Evolutionary conservation across 2,329 filamentous ascomycete species (phyloP).

Genomic region (Arthroderma uncinatum): DNA sequence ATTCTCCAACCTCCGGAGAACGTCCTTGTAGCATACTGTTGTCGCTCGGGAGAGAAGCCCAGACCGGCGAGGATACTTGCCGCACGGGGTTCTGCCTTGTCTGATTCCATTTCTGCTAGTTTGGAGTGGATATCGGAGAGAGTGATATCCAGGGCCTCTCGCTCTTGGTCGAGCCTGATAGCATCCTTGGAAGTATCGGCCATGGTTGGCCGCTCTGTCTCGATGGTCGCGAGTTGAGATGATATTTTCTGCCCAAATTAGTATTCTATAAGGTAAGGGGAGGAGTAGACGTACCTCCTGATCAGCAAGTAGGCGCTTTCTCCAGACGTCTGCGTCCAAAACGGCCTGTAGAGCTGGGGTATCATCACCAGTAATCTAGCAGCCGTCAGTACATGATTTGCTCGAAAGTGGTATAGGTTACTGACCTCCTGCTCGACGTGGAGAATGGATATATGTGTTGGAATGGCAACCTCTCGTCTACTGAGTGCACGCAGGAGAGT

Average conservation of each 20-base stretch:
- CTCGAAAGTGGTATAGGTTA: conserved; percentile 6
- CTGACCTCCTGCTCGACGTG: conserved; percentile 93
- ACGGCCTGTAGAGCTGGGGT: conserved; percentile 91
- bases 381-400: background rate
- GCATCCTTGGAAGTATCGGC: conserved; percentile 90
- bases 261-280: background rate
- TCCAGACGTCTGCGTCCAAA: conserved; percentile 94
- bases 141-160: conserved; percentile 81
- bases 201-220: conserved; percentile 63
- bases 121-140: conserved; percentile 85
- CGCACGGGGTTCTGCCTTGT: conserved; percentile 91
- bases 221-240: conserved; percentile 62
- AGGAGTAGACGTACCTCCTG: conserved; percentile 53
- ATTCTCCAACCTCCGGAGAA: conserved; percentile 99
- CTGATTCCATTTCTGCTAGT: conserved; percentile 95
- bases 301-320: conserved; percentile 83
- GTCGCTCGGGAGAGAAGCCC: conserved; percentile 86
- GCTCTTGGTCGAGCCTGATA: conserved; percentile 68
- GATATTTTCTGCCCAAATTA: conserved; percentile 53
- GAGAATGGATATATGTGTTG: conserved; percentile 94
- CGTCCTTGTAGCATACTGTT: conserved; percentile 87
- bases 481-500: conserved; percentile 88
- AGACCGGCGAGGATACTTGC: conserved; percentile 94
- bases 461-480: conserved; percentile 85
- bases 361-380: conserved; percentile 81